Evolutionary conservation across 73 alveolate species (phyloP), one percentile per base, ranked within the genome.

Genomic region (Diophrys appendiculata): DNA sequence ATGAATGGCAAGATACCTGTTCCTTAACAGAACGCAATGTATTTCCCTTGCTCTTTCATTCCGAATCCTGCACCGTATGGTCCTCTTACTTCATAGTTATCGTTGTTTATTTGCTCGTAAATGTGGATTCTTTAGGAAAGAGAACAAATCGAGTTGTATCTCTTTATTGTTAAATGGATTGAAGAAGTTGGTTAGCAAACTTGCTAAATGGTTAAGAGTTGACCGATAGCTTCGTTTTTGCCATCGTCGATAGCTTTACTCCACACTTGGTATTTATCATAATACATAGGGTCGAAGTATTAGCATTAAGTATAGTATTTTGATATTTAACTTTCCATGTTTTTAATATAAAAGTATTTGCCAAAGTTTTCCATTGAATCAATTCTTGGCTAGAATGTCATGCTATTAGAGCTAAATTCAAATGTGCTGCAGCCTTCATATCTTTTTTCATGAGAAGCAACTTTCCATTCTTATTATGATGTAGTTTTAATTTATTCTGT

Each of bases 21-120:
- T n/a, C 91, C 91, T n/a, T 76, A 81, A 14, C 54, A 56, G 28
- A 83, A 75, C 22, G 86, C 91, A 2, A 83, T 32, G 52, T 75
- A 76, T n/a, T 23, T 30, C 13, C 91, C 91, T n/a, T 83, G 82
- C 23, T 30, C 2, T 1, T 56, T 18, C 0, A 83, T 74, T 32
- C 82, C 81, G 0, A 83, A 77, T 18, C 91, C 91, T 31, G 65
- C 68, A 0, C 91, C 91, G 27, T 74, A n/a, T 8, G 76, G 77
- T 3, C 78, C 91, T 23, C 67, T 76, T 0, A 83, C 27, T 33
- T 81, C 55, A 52, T 30, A 80, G 3, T 23, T 33, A 64, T 80
- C 89, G 23, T 52, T 54, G 5, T 43, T 18, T 11, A 43, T 43
- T 18, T 43, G 5, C 60, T 43, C 5, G 18, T 43, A 43, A 5